phyloP scores from a whole-genome alignment of 106 monocot species.

The Dioscorea zingiberensis region DNA sequence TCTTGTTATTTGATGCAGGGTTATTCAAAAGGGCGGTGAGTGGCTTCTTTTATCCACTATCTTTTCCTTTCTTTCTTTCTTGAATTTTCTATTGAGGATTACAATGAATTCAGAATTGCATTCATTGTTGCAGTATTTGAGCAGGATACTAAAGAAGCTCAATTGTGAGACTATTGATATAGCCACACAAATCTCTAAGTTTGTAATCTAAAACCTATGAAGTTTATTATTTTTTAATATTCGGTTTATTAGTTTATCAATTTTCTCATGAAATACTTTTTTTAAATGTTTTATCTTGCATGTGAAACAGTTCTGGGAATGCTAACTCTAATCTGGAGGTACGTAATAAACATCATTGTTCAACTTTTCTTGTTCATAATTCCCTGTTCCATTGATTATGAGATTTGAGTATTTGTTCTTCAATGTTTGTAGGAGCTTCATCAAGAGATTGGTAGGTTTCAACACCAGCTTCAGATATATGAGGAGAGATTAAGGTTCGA shows the following conservation, averaged over 20 bases:
- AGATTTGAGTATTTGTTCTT: background rate
- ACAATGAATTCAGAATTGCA: background rate
- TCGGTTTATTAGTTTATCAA: background rate
- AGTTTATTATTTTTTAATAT: background rate
- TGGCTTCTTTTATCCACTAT: background rate
- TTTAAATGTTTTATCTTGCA: no score
- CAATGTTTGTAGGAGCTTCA: slow-evolving; percentile 42
- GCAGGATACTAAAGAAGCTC: slow-evolving; percentile 58
- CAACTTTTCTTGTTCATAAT: background rate
- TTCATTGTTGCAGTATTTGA: slow-evolving; percentile 39
- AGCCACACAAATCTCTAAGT: slow-evolving; percentile 46
- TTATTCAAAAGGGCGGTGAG: slow-evolving; percentile 30
- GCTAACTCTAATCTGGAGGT: slow-evolving; percentile 52
- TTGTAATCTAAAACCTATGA: background rate
- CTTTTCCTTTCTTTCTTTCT: background rate
- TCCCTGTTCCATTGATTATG: no score
- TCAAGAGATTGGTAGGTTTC: slow-evolving; percentile 43
- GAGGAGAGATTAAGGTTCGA: slow-evolving; percentile 57
- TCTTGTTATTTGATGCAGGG: slow-evolving; percentile 11
- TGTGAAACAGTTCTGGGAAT: slow-evolving; percentile 23
- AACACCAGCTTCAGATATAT: slow-evolving; percentile 45
- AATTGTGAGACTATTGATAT: slow-evolving; percentile 77
- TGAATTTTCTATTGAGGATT: background rate
- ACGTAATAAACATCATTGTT: background rate
- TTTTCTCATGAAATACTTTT: no score